Evolutionary conservation across 2,329 filamentous ascomycete species (phyloP), one percentile per base, ranked within the genome.

Genomic region (Pseudocercospora ulei): DNA sequence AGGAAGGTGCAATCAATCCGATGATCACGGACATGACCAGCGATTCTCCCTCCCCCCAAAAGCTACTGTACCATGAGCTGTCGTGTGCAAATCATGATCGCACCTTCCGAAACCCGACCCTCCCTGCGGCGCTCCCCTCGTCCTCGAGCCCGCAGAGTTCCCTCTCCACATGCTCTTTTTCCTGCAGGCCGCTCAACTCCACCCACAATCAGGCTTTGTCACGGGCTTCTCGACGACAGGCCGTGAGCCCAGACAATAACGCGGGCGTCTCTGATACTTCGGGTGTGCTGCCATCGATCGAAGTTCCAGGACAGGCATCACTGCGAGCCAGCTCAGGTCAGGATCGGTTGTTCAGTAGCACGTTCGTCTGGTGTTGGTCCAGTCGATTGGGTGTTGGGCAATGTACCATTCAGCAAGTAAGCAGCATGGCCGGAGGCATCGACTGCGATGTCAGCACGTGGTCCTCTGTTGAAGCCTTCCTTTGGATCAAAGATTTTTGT

Each of bases 111-210:
- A 52, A 52, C 3, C 24, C 25, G 28, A 44, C 44, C 14, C 39
- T 44, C 2, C 50, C 50, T 18, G 40, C 44, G 8, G 17, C 29
- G 3, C 13, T 8, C 19, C 33, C 22, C 9, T 35, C 43, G 14
- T 39, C 46, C 35, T 37, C 26, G 1, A 55, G 30, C 25, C 42
- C 39, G 27, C 50, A 54, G 7, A 43, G 37, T 7, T 48, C 36
- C 5, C 39, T 39, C 4, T 43, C 44, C 27, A 50, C 34, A 13
- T 46, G 41, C 24, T 31, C 39, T 26, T 53, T 52, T 4, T 50
- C 31, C 14, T 43, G 40, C 12, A 43, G 23, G 7, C 40, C 35
- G 5, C 39, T 39, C n/a, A 56, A 56, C 24, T 54, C 52, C 20
- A 5, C 41, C 34, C 9, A 41, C 35, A n/a, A 14, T 12, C 4